Evolutionary conservation across 805 yeast species (phyloP), one percentile per base, ranked within the genome.

Genomic region (Zygosaccharomyces kombuchaensis): DNA sequence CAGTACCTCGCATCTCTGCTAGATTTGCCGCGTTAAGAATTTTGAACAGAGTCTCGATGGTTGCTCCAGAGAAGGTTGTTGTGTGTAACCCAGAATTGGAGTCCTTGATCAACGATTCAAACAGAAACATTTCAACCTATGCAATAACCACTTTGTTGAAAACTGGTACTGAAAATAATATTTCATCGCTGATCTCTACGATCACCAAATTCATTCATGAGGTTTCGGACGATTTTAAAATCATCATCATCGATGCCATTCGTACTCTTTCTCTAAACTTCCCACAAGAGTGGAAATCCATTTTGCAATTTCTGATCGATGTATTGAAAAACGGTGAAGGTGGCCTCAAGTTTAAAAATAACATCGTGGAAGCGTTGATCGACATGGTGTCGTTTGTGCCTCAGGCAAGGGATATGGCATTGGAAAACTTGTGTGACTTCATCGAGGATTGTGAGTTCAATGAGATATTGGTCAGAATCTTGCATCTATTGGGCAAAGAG

Each of bases 361-460:
- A 87, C 37, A 87, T 91, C 55, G 86, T 93, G 34, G 97, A 90
- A 65, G 95, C 98, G 1, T 77, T 93, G 54, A 87, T 90, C 56
- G 98, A 91, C 65, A 76, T 93, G 67, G 87, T 93, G 57, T 83
- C 84, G 55, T 88, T 84, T 61, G 82, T 88, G 49, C 96, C 96
- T 16, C 81, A 75, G 52, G 87, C 95, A 10, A 80, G 87, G 59
- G 93, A 86, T 56, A 67, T 78, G 40, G 95, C 96, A 17, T 73
- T 93, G 60, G 88, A 86, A 69, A 84, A 84, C 66, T 75, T 93
- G 58, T 89, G 98, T 75, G 99, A 93, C 68, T 90, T 89, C 63
- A 93, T 93, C 59, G 99, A 93, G 70, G 99, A 93, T 73, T 93
- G 98, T 71, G 99, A 93, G 70, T 91, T 77, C 71, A 86, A 96